phyloP scores from a whole-genome alignment of 345 rosid genomes.

The Ceriops zippeliana region DNA sequence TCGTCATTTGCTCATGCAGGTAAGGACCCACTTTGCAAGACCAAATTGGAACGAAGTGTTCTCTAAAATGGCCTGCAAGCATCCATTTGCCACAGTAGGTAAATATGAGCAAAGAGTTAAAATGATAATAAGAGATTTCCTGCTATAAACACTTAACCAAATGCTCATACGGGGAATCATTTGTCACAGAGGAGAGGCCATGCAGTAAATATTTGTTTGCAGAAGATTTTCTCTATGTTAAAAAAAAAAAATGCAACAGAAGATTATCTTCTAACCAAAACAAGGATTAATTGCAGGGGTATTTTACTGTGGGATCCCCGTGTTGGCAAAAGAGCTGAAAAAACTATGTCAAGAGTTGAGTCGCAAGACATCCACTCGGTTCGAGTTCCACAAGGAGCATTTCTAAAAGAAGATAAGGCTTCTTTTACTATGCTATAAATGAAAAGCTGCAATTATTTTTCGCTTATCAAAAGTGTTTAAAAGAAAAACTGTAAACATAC shows the following conservation, averaged over 20 bases:
- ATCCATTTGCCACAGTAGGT: constrained; percentile 83
- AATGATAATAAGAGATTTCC: too few relatives aligned
- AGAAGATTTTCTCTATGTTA: not conserved
- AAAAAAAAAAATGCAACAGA: not conserved
- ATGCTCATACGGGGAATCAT: not conserved
- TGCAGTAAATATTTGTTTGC: too few relatives aligned
- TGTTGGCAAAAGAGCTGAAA: constrained; percentile 82
- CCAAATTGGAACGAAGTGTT: constrained; percentile 95
- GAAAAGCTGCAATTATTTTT: constrained; percentile 10
- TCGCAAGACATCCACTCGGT: constrained; percentile 71
- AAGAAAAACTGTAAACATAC: not conserved
- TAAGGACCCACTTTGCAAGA: constrained; percentile 93
- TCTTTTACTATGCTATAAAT: not conserved
- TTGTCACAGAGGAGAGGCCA: too few relatives aligned
- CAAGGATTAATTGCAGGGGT: constrained; percentile 53
- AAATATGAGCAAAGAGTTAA: constrained; percentile 4
- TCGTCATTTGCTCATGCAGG: constrained; percentile 40
- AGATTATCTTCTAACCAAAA: not conserved
- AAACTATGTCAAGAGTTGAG: constrained; percentile 61
- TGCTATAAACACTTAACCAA: not conserved
- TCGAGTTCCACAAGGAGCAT: constrained; percentile 90
- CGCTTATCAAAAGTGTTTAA: constrained; percentile 15
- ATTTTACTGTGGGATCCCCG: constrained; percentile 87
- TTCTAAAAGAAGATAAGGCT: constrained; percentile 41
- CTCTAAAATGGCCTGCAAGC: constrained; percentile 68